Conservation (phyloP, 2,329 filamentous ascomycete species). For the Byssothecium circinans region DNA sequence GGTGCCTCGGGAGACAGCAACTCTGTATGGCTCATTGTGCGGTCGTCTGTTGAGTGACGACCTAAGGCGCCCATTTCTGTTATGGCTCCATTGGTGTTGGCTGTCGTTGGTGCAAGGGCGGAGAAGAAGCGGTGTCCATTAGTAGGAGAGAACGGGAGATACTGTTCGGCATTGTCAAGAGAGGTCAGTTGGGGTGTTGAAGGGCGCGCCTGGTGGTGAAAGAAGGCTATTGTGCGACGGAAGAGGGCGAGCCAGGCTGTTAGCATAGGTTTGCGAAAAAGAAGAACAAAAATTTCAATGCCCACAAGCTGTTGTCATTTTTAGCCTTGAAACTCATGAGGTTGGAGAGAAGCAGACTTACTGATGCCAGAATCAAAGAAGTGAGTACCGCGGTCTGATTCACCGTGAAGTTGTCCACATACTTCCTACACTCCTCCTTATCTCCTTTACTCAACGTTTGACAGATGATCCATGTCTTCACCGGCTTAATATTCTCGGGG, state of each 20-base stretch:
- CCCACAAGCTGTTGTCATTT: constrained; percentile 33
- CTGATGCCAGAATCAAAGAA: constrained; percentile 29
- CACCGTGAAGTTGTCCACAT: constrained; percentile 26
- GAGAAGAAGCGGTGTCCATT: constrained; percentile 1
- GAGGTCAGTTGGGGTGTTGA: constrained; percentile 19
- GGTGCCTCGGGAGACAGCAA: neutral
- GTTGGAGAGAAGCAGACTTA: constrained; percentile 13
- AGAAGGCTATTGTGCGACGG: constrained; percentile 8
- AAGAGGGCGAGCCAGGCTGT: constrained; percentile 28
- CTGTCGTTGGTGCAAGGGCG: neutral
- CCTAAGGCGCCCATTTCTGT: neutral
- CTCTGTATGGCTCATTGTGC: constrained; percentile 1
- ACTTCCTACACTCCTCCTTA: constrained; percentile 27
- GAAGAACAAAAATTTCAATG: constrained; percentile 39
- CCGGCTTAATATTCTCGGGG: constrained; percentile 17
- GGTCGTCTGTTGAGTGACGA: constrained; percentile 2
- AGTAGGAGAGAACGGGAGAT: constrained; percentile 1
- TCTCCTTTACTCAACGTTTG: constrained; percentile 22
- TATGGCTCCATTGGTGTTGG: neutral
- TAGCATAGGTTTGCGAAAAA: constrained; percentile 31
- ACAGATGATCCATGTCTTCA: constrained; percentile 31
- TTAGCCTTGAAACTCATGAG: neutral
- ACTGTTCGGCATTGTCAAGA: constrained; percentile 20
- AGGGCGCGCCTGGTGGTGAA: constrained; percentile 7
- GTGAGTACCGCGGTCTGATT: constrained; percentile 19